Base-by-base conservation (phyloP, 306 rosid genomes). In the Pyrus pyrifolia region DNA sequence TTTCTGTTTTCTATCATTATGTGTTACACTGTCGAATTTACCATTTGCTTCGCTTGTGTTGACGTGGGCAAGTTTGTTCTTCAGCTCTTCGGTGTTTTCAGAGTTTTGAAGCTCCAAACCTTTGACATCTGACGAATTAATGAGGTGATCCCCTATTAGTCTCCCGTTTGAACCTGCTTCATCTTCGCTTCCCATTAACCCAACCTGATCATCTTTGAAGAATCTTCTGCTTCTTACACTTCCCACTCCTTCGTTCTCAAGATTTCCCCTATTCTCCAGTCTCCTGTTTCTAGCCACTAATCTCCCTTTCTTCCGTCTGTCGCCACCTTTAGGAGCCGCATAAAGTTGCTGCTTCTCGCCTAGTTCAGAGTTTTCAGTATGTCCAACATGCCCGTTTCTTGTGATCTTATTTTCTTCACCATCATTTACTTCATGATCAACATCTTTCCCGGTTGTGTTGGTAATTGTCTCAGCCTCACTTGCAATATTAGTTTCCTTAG, bases 301-400 rank as follows among this genome's bases (percentile, higher is more conserved):
- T 75, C 84, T 87, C 98, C 88, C 75, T 46, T 67, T 82, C 72
- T 82, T 84, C 31, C 80, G 92, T 76, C 57, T 88, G 1, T 76
- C 38, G 78, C 85, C 76, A 67, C 80, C 81, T 23, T 42, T n/a
- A 4, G 70, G 63, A 55, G 75, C 76, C 68, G 13, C 65, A 64
- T 51, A 27, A 67, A 46, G 46, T 69, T 81, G 74, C 53, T 68
- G 73, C n/a, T 51, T 77, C 65, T 21, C 74, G 18, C 33, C 77
- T 38, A 15, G 51, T 13, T 72, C 66, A 38, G 79, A 73, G 31
- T 76, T 53, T 78, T 84, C 77, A 11, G 57, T 64, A 38, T 81
- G 67, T 63, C 25, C 76, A 31, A 45, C 66, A 55, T 78, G 31
- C 68, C 73, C 81, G 53, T 70, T 80, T 73, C 18, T 60, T 46